Conservation (phyloP, 768 basidiomycete species). For the Paxillus ammoniavirescens region DNA sequence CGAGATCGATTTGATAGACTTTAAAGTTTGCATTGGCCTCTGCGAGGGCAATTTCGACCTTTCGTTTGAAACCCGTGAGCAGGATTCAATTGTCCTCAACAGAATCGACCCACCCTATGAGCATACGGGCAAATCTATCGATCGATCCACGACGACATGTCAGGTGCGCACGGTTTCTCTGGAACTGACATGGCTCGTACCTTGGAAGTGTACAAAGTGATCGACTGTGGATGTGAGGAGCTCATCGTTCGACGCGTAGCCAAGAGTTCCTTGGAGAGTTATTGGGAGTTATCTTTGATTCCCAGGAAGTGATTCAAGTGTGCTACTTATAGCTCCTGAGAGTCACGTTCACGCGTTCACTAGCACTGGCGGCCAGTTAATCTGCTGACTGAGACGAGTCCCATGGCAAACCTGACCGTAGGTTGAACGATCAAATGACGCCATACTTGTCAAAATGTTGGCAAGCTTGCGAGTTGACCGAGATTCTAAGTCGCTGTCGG, state of each 20-base stretch:
- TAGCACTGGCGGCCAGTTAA: too few species aligned
- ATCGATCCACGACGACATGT: not conserved
- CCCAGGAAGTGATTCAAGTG: not conserved
- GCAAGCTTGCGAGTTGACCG: too few species aligned
- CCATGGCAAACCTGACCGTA: too few species aligned
- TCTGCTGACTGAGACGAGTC: not conserved
- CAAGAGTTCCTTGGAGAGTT: too few species aligned
- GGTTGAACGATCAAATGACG: too few species aligned
- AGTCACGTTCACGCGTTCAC: too few species aligned
- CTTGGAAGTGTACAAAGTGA: slow-evolving; percentile 50
- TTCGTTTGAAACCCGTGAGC: not conserved
- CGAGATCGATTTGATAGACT: slow-evolving; percentile 56
- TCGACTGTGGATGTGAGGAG: slow-evolving; percentile 19
- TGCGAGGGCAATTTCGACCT: slow-evolving; percentile 62
- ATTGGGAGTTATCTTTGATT: not conserved
- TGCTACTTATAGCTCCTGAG: not conserved
- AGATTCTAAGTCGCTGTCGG: too few species aligned
- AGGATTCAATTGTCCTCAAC: not conserved
- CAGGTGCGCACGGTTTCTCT: not conserved
- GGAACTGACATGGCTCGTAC: slow-evolving; percentile 22
- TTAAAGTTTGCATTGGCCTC: slow-evolving; percentile 51
- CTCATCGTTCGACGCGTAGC: slow-evolving; percentile 3
- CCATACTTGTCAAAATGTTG: too few species aligned
- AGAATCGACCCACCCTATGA: slow-evolving; percentile 43
- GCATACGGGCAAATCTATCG: slow-evolving; percentile 57